These are phyloP conservation scores for Gloeopeniophorella convolvens DNA, from an alignment of 768 basidiomycete species.

Conservation along the genomic window DNA sequence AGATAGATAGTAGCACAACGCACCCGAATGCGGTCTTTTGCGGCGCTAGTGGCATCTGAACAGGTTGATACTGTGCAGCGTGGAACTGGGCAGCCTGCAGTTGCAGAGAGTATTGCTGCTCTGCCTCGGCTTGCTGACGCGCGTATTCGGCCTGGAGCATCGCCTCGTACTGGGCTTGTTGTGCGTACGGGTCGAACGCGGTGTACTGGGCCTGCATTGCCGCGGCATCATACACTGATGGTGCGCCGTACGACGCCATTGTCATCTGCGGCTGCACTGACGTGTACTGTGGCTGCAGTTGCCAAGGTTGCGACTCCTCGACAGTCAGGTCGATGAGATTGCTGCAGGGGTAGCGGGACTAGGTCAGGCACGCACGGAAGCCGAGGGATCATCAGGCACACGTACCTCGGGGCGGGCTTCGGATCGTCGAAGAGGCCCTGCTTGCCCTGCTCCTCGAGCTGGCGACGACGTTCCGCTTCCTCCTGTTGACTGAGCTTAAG, in stretches of 20 bases:
- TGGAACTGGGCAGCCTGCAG: conserved; percentile 45
- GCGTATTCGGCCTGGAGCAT: conserved; percentile 67
- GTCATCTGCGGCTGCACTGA: conserved; percentile 17
- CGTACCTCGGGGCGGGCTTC: conserved; percentile 36
- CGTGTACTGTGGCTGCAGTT: conserved; percentile 23
- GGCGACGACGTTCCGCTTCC: conserved; percentile 65
- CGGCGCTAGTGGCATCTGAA: background rate
- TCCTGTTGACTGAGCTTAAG: conserved; percentile 88
- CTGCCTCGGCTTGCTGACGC: conserved; percentile 50
- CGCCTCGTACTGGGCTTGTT: conserved; percentile 82
- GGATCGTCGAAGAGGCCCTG: conserved; percentile 77
- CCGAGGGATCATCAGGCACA: conserved; percentile 24
- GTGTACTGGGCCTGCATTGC: conserved; percentile 42
- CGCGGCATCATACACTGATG: conserved; percentile 10
- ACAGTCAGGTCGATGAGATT: conserved; percentile 14
- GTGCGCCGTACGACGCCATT: background rate
- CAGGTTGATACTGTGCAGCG: background rate
- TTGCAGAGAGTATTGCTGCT: conserved; percentile 39
- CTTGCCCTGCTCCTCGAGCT: conserved; percentile 61
- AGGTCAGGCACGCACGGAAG: background rate
- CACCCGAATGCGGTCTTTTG: conserved; percentile 48
- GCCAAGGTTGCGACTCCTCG: conserved; percentile 19
- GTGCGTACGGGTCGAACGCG: conserved; percentile 84
- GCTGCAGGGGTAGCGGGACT: conserved; percentile 8
- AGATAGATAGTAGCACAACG: conserved; percentile 19